Evolutionary conservation across 1,284 basidiomycete species (phyloP).

Genomic region (Ustilago cynodontis): DNA sequence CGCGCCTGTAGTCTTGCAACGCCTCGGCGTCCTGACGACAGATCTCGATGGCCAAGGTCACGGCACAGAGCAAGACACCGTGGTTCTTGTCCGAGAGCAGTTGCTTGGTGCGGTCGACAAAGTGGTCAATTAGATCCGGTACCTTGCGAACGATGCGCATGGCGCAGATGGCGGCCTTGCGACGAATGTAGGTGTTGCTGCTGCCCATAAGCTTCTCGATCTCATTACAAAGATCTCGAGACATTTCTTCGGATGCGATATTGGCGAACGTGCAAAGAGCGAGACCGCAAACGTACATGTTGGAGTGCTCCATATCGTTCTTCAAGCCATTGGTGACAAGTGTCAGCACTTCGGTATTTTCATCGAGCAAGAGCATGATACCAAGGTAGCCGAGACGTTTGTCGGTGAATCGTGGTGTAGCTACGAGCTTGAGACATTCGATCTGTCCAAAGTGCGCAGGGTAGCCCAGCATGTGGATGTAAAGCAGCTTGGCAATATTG

Average conservation of each 20-base stretch:
- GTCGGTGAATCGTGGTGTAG: constrained; percentile 95
- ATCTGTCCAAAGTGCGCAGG: constrained; percentile 99
- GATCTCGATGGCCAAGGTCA: constrained; percentile 96
- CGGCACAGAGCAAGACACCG: constrained; percentile 91
- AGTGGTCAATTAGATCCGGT: constrained; percentile 95
- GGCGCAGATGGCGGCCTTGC: constrained; percentile 99
- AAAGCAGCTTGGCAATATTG: constrained; percentile 97
- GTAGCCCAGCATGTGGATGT: constrained; percentile 99
- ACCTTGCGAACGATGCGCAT: constrained; percentile 95
- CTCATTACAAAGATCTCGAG: constrained; percentile 74
- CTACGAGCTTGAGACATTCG: constrained; percentile 98
- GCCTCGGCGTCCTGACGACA: constrained; percentile 82
- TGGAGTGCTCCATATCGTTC: constrained; percentile 99
- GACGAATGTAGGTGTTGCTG: constrained; percentile 98
- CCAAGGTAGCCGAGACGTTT: constrained; percentile 97
- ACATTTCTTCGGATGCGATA: constrained; percentile 85
- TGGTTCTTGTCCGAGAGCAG: constrained; percentile 96
- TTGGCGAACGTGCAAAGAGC: constrained; percentile 99
- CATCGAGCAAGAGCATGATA: constrained; percentile 96
- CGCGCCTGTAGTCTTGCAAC: constrained; percentile 88
- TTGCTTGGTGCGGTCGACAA: constrained; percentile 86
- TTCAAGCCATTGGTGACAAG: constrained; percentile 98
- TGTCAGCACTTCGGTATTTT: constrained; percentile 97
- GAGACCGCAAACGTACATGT: constrained; percentile 98
- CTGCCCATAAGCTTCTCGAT: constrained; percentile 97